Percentiles rank a stretch among this genome's conserved stretches.
These are phyloP conservation scores for Candida vartiovaarae DNA, from an alignment of 805 yeast genomes.

Conservation along the genomic window DNA sequence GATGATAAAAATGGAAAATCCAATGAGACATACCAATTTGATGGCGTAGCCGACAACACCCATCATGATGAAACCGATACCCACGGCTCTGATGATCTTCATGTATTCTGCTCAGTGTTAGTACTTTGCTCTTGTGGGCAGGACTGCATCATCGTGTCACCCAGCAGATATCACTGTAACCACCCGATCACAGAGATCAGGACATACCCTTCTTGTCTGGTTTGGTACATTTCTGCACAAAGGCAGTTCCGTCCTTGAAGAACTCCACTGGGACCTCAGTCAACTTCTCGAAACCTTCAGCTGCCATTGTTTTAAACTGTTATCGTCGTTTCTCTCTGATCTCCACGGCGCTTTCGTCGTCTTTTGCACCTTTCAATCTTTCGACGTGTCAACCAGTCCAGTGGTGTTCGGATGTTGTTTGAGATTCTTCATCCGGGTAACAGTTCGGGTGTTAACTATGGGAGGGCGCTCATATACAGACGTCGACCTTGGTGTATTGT, in stretches of 20 bases:
- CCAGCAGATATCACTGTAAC: too few species aligned
- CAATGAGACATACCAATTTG: constrained; percentile 48
- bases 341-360: background rate
- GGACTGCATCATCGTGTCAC: too few species aligned
- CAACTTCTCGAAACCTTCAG: constrained; percentile 65
- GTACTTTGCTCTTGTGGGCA: background rate
- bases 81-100: constrained; percentile 89
- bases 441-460: background rate
- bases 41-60: constrained; percentile 96
- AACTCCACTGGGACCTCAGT: constrained; percentile 88
- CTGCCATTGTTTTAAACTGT: constrained; percentile 24
- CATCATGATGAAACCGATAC: constrained; percentile 94
- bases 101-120: constrained; percentile 51
- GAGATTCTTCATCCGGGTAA: background rate
- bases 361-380: background rate
- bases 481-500: too few species aligned
- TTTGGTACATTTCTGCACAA: constrained; percentile 86
- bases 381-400: constrained; percentile 1
- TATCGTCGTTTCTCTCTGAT: background rate
- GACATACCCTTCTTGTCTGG: constrained; percentile 73
- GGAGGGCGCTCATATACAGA: too few species aligned
- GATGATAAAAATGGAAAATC: background rate
- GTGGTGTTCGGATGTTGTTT: constrained; percentile 1
- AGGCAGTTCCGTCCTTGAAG: constrained; percentile 84
- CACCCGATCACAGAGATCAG: too few species aligned